A percentile compares a stretch with the other conserved stretches of the same genome.
phyloP scores from a whole-genome alignment of 2,329 filamentous ascomycete species.

The Myotisia sp. region DNA sequence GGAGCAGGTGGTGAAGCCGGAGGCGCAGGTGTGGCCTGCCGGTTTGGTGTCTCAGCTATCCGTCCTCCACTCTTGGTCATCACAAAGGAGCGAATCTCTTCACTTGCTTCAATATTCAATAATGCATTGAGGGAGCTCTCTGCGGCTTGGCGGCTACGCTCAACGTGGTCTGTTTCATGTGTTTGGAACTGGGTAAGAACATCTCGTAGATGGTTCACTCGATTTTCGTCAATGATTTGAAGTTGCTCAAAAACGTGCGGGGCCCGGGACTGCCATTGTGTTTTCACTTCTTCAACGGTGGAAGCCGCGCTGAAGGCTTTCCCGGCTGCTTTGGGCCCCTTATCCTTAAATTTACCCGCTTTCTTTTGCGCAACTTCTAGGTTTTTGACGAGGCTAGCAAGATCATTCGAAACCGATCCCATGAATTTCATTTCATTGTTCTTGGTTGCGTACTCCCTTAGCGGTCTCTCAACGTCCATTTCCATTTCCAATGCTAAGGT shows the following conservation, averaged over 20 bases:
- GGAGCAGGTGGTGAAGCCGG: conserved; percentile 11
- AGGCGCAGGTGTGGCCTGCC: conserved; percentile 8
- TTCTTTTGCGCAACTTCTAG: conserved; percentile 73
- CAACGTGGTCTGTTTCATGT: conserved; percentile 75
- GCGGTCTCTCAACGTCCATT: conserved; percentile 68
- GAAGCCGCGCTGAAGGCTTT: conserved; percentile 63
- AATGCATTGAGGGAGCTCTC: conserved; percentile 69
- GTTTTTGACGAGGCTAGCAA: conserved; percentile 67
- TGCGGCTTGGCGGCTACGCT: conserved; percentile 57
- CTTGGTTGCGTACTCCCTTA: conserved; percentile 59
- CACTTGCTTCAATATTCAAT: conserved; percentile 71
- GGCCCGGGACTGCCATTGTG: conserved; percentile 86
- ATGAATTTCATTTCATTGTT: conserved; percentile 68
- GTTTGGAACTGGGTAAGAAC: conserved; percentile 86
- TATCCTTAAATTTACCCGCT: conserved; percentile 68
- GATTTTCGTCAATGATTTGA: conserved; percentile 76
- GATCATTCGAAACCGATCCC: conserved; percentile 65
- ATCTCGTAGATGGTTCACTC: conserved; percentile 80
- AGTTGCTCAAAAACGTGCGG: conserved; percentile 90
- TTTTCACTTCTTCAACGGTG: conserved; percentile 60
- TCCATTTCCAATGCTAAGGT: conserved; percentile 69
- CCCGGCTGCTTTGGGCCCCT: conserved; percentile 55
- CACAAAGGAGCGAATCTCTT: conserved; percentile 54
- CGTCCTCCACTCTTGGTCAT: conserved; percentile 26
- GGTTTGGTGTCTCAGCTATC: conserved; percentile 16